These are phyloP conservation scores for Jimgerdemannia flammicorona DNA, from an alignment of 192 early-diverging fungal genomes.

Conservation along the genomic window DNA sequence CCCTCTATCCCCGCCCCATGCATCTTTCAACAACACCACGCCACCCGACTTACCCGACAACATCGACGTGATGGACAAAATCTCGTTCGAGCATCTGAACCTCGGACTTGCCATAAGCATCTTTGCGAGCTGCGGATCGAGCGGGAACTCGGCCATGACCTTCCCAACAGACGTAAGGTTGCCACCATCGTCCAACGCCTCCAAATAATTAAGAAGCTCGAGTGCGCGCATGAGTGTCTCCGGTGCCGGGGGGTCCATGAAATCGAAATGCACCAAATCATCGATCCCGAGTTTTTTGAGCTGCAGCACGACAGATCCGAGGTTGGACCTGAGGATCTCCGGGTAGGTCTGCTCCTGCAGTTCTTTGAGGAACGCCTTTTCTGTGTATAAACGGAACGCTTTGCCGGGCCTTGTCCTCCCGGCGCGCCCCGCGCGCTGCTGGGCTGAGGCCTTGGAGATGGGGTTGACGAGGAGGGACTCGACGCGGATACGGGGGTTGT, in stretches of 20 bases:
- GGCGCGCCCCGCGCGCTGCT: constrained; percentile 97
- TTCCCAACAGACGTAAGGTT: constrained; percentile 82
- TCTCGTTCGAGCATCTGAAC: constrained; percentile 90
- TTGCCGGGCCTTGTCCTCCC: constrained; percentile 98
- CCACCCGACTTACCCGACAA: constrained; percentile 50
- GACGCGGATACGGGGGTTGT: constrained; percentile 95
- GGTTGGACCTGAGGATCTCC: constrained; percentile 95
- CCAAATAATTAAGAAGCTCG: constrained; percentile 93
- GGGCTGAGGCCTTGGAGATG: constrained; percentile 91
- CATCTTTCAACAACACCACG: neutral
- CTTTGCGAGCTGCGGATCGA: constrained; percentile 95
- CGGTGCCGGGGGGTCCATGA: constrained; percentile 99
- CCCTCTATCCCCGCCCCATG: too few relatives aligned
- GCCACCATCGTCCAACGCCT: constrained; percentile 92
- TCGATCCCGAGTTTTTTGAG: constrained; percentile 97
- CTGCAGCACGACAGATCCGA: constrained; percentile 95
- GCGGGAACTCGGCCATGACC: constrained; percentile 92
- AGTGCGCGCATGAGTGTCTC: constrained; percentile 98
- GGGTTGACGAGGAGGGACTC: constrained; percentile 94
- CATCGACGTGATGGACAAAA: constrained; percentile 92
- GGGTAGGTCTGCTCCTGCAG: constrained; percentile 97
- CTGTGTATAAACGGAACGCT: constrained; percentile 97
- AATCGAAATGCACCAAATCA: constrained; percentile 98
- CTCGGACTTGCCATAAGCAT: constrained; percentile 85
- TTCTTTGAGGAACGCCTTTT: constrained; percentile 91